Base-by-base conservation (phyloP, 768 basidiomycete species). In the Auricularia sp. region DNA sequence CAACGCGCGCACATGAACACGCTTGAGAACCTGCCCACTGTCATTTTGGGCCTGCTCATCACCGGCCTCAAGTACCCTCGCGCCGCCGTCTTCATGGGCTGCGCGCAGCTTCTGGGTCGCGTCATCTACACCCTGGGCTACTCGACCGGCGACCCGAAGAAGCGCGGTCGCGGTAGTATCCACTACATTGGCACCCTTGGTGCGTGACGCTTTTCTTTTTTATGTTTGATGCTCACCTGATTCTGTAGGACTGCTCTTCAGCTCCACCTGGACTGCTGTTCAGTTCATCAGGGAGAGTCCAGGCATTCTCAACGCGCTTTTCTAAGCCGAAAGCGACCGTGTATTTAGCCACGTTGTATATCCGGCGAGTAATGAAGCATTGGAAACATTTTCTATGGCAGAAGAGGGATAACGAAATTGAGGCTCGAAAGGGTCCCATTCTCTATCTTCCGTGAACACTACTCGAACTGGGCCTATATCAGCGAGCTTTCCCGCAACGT, bases 121-220 rank as follows among this genome's bases (percentile, higher is more conserved):
- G 36, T 83, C 18, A 14, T 79, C 24, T 84, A 83, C 67, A 82
- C 82, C 34, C 47, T 75, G 4, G 79, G 80, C 36, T 84, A 84
- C 68, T 69, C 74, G 34, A 73, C 76, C 0, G 83, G 83, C 11
- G 70, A 74, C 11, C 82, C 83, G 11, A 51, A 61, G 56, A 77
- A 74, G 69, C 56, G 56, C 56, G 8, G 4, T 7, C 56, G 56
- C 24, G 56, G 56, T 10, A 13, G 4, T 24, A 4, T 59, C 10
- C 56, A 59, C 56, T 59, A 59, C 56, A 10, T 59, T 29, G 56
- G 29, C 34, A 59, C 56, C 8, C 11, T 34, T 29, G 56, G 56
- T 59, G 8, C 24, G 56, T 59, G 14, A n/a, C 18, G 54, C 18
- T 7, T 29, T 59, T 33, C 29, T n/a, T 7, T 56, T 11, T n/a